Conservation (phyloP, 305 asterid genomes). For the Fraxinus albicans region DNA sequence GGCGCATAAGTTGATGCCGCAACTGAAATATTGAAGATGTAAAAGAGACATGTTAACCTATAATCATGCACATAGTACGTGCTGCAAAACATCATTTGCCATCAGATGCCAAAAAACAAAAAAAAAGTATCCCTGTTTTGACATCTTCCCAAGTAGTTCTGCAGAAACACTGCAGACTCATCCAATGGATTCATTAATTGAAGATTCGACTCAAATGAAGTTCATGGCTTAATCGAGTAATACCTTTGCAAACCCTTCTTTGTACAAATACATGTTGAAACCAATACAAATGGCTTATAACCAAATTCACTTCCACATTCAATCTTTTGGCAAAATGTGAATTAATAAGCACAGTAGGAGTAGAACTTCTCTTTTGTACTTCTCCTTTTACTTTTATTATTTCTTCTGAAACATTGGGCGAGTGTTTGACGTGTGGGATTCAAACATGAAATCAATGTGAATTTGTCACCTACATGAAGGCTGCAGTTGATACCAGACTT, state of each 20-base stretch:
- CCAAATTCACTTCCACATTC: neutral
- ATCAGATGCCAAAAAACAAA: neutral
- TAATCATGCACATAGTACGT: neutral
- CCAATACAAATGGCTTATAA: neutral
- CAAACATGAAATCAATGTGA: neutral
- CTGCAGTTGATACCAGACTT: neutral
- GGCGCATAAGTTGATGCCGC: conserved; percentile 17
- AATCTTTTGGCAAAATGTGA: neutral
- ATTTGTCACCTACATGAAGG: neutral
- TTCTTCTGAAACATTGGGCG: neutral
- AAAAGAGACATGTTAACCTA: conserved; percentile 11
- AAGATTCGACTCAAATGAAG: neutral
- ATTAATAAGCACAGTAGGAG: neutral
- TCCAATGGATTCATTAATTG: neutral
- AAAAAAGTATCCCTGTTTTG: neutral
- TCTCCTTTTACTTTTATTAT: neutral
- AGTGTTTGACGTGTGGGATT: neutral
- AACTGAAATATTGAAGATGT: neutral
- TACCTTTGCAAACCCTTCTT: neutral
- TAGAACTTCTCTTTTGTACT: neutral
- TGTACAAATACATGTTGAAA: neutral
- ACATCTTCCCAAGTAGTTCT: neutral
- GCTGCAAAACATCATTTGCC: neutral
- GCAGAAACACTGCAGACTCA: neutral
- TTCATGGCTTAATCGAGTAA: neutral